Conservation (phyloP, 1,284 basidiomycete genomes). For the Leccinum pallidistipes region DNA sequence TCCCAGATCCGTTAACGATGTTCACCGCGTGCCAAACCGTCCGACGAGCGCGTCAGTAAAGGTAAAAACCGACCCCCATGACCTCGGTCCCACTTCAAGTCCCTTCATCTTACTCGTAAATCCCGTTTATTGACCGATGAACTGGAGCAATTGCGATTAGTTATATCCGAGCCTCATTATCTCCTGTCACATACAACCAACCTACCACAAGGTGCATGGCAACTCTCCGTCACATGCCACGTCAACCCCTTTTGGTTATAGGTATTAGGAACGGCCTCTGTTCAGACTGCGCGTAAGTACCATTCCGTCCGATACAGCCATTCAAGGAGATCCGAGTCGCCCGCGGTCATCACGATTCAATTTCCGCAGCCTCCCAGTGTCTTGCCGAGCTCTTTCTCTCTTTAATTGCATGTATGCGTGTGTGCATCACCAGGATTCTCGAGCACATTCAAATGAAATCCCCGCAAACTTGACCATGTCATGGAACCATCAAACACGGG, state of each 20-base stretch:
- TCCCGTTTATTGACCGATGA: conserved; percentile 7
- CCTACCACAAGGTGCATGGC: not conserved
- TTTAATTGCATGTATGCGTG: not conserved
- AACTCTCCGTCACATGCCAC: not conserved
- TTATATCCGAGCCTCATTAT: conserved; percentile 1
- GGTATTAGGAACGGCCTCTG: not conserved
- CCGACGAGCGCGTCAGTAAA: not conserved
- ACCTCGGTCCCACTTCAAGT: not conserved
- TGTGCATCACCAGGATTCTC: not conserved
- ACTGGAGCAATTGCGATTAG: not conserved
- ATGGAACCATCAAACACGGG: not conserved
- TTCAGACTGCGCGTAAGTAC: not conserved
- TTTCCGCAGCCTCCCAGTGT: conserved; percentile 6
- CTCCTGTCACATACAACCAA: not conserved
- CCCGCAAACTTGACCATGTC: not conserved
- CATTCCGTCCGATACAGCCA: not conserved
- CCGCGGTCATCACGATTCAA: not conserved
- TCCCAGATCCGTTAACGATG: not conserved
- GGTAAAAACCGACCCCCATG: not conserved
- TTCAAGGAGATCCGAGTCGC: not conserved
- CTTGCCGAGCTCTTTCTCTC: not conserved
- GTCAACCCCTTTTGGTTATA: not conserved
- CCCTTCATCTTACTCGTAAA: not conserved
- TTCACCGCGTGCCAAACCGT: not conserved
- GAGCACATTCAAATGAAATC: not conserved